Evolutionary conservation across 164 flowering plant genomes (phyloP), one percentile per base, ranked within the genome.

Genomic region (Platanus orientalis): DNA sequence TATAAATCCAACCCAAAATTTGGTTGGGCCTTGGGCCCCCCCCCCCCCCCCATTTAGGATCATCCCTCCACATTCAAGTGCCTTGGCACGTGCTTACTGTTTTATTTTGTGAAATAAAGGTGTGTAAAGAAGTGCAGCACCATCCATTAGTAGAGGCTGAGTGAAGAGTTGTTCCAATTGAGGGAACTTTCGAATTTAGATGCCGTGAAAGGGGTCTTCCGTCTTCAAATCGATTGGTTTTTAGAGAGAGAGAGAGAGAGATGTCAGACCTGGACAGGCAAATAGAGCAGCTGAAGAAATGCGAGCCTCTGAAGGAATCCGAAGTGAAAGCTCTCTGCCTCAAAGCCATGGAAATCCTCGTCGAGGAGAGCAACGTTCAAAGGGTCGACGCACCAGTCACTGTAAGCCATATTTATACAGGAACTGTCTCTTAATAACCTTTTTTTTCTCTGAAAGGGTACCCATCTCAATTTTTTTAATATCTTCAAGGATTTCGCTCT

Each of bases 281-380:
- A 72, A 94, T 94, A 61, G 98, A 91, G 83, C 95, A 91, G 77
- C 82, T 94, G 65, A 91, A 89, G 78, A 81, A 76, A 65, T 94
- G 98, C 81, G 98, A 94, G 73, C 95, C 98, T 2, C 74, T 94
- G 65, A 89, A 83, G 68, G 98, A 94, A 61, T 91, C 96, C 2
- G 96, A 94, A 69, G 97, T 94, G 57, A 94, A 94, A 57, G 86
- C 93, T 39, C 92, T 94, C 2, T 94, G 98, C 69, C 89, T 91
- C 55, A 94, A 91, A 77, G 98, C 98, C 57, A 94, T 94, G 85
- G 98, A 94, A 72, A 94, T 94, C 76, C 86, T 94, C 40, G 98
- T 94, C 29, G 98, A 94, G 67, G 97, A 94, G 73, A 86, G 97
- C 75, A 94, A 94, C 65, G 97, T 94, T 63, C 98, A 94, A 67